Percentiles rank a stretch among this genome's conserved stretches.
Evolutionary conservation across 1,284 basidiomycete genomes (phyloP).

Genomic region (Fomitopsis schrenkii): DNA sequence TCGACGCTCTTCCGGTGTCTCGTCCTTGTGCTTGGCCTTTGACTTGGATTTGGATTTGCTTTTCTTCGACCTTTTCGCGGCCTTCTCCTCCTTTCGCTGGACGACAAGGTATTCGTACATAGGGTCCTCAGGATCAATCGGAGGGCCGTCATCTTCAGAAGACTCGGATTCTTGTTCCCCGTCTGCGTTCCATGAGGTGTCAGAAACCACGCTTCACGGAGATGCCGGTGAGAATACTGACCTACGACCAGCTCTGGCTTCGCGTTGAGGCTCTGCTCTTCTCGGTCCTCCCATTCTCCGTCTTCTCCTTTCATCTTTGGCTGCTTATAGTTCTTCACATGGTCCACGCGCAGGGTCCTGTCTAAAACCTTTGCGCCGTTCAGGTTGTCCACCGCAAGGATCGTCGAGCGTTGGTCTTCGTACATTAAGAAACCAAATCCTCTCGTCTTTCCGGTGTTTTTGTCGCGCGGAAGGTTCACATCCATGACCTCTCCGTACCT

Average conservation of each 20-base stretch:
- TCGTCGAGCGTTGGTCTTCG: constrained; percentile 94
- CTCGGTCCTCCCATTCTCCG: constrained; percentile 85
- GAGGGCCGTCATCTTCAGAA: constrained; percentile 60
- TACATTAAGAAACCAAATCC: constrained; percentile 99
- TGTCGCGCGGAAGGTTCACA: constrained; percentile 91
- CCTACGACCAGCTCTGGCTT: constrained; percentile 69
- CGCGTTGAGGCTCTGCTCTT: constrained; percentile 84
- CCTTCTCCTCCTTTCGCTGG: constrained; percentile 66
- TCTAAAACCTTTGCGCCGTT: constrained; percentile 91
- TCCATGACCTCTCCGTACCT: constrained; percentile 97
- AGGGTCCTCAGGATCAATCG: constrained; percentile 93
- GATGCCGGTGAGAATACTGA: constrained; percentile 30
- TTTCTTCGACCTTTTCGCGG: constrained; percentile 54
- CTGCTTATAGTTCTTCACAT: constrained; percentile 93
- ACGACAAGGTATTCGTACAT: constrained; percentile 89
- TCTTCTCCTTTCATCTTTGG: constrained; percentile 77
- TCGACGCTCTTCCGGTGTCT: constrained; percentile 73
- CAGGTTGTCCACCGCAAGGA: constrained; percentile 97
- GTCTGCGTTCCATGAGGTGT: constrained; percentile 30
- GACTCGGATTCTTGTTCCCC: constrained; percentile 56
- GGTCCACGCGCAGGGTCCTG: constrained; percentile 87
- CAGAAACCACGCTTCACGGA: neutral
- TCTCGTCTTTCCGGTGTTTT: constrained; percentile 81
- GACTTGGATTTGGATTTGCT: constrained; percentile 49
- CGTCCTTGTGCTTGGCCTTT: constrained; percentile 58